Base-by-base conservation (phyloP, 2,329 filamentous ascomycete species). In the Colletotrichum trifolii region DNA sequence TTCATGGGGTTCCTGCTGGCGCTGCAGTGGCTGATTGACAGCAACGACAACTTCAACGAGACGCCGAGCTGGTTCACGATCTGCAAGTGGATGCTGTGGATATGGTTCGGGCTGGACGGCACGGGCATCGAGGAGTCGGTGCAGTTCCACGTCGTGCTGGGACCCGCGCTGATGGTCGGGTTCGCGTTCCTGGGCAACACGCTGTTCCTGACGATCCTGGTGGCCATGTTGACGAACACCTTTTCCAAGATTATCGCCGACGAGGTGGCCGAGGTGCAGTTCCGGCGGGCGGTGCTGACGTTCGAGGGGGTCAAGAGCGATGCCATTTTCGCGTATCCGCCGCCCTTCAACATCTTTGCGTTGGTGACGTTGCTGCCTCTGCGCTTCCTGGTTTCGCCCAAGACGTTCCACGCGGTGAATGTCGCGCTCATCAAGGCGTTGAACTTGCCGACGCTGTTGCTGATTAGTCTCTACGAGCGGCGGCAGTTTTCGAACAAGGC, bases 161-260 rank as follows among this genome's bases (percentile, higher is more conserved):
- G 90, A 0, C 90, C 90, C 0, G 81, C 86, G 0, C 80, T 93
- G 9, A 92, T 92, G 85, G 84, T 92, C 62, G 83, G 86, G 4
- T 93, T 92, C 74, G 89, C 90, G 6, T 92, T 92, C 71, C 80
- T 93, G 8, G 90, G 90, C 54, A 92, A 93, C 74, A 92, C 89
- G 0, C 83, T 93, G 43, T 92, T 93, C 77, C 79, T 92, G 45
- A 92, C 90, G 1, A 90, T 93, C 67, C 82, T 92, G 2, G 89
- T 93, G 1, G 90, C 90, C 15, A 91, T 92, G 78, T 83, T 93
- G 38, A 89, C 86, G 62, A 91, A 91, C 72, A 92, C 89, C 0
- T 92, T 92, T 72, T 87, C 87, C 58, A 88, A 86, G 58, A 89
- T 93, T 54, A 88, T 89, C n/a, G 82, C 83, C 54, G 89, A 91